Evolutionary conservation across 192 early-diverging fungal genomes (phyloP).

Genomic region (Thamnidium elegans): DNA sequence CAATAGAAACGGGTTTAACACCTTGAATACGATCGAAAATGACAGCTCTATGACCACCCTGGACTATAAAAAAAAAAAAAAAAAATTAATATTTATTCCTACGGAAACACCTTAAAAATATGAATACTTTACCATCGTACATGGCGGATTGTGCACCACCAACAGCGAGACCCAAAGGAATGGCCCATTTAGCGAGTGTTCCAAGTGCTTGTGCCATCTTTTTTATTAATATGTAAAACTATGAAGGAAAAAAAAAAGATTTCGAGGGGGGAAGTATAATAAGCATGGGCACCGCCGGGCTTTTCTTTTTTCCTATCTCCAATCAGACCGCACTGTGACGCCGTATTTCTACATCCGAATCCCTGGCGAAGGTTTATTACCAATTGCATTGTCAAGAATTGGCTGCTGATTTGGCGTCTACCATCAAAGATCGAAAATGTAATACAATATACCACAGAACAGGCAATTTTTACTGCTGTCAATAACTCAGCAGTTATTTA

Average conservation of each 20-base stretch:
- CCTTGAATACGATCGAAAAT: slow-evolving; percentile 96
- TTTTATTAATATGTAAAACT: background rate
- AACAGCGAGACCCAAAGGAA: slow-evolving; percentile 71
- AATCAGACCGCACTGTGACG: slow-evolving; percentile 9
- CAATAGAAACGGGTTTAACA: slow-evolving; percentile 73
- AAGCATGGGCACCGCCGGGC: no score
- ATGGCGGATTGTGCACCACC: slow-evolving; percentile 78
- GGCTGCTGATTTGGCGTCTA: no score
- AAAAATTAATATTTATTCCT: background rate
- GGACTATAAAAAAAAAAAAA: no score
- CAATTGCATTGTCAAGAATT: no score
- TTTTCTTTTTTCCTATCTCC: background rate
- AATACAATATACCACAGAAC: no score
- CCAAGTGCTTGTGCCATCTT: slow-evolving; percentile 56
- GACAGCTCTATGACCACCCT: slow-evolving; percentile 94
- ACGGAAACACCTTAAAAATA: background rate
- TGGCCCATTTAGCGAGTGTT: slow-evolving; percentile 74
- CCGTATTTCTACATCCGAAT: no score
- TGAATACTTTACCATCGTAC: slow-evolving; percentile 78
- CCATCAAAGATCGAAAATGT: no score
- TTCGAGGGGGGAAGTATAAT: no score
- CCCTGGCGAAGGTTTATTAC: no score
- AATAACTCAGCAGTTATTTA: no score
- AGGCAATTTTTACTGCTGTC: no score
- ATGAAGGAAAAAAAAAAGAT: slow-evolving; percentile 4